Base-by-base conservation (phyloP, 805 yeast species). In the Tanozyma kutaoensis region DNA sequence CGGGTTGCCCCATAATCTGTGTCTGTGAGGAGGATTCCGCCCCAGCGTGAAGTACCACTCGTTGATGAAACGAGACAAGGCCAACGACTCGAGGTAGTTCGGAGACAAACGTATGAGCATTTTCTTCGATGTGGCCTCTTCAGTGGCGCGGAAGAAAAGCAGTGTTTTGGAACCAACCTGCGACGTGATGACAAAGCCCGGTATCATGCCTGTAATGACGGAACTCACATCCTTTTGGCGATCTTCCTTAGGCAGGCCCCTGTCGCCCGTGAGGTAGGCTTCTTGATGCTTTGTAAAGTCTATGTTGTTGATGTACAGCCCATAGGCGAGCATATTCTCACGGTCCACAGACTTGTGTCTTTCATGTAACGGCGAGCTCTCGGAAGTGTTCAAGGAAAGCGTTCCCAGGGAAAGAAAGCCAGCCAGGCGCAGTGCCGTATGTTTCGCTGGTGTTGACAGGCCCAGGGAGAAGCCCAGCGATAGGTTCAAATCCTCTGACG, bases 1-100 rank as follows among this genome's bases (percentile, higher is more conserved):
- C 11, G 32, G 35, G 30, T 45, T 42, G 6, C 36, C 15, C 34
- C 42, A 44, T 5, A 36, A 20, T 14, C 48, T 26, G 20, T 39
- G 41, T 4, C 26, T 20, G 3, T 23, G 9, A 1, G 46, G 42
- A 4, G 39, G 38, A 19, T 42, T 44, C 15, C 24, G 24, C 2
- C 53, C 52, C 21, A 49, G 42, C 4, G 53, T 40, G 12, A 47
- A 24, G 34, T 50, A 47, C 59, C 59, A 53, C 30, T 52, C 57
- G 34, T 51, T 52, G 17, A 52, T 34, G 24, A 51, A 44, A 17
- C 54, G 40, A 3, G 50, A 39, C n/a, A 43, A 29, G 5, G 46
- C 37, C 23, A 39, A 35, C 18, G 34, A 28, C 12, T 39, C 39
- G 10, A 30, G 20, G 22, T 38, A 24, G 23, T 49, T 49, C 2